Percentiles rank a stretch among this genome's conserved stretches.
phyloP scores from a whole-genome alignment of 2,329 filamentous ascomycete species.

The Drechmeria coniospora region DNA sequence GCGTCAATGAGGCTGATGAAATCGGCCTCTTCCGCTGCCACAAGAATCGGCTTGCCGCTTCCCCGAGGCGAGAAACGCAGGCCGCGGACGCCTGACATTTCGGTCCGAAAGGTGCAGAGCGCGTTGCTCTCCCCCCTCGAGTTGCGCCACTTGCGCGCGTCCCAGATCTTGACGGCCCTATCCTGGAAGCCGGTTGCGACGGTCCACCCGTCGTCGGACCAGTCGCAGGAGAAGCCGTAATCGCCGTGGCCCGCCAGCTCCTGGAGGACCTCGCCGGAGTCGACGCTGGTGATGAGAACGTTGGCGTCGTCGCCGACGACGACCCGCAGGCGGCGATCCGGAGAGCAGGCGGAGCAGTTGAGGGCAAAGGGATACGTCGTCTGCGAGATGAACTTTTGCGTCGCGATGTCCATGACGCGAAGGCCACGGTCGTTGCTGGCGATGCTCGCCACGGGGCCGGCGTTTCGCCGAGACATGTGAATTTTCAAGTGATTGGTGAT shows the following conservation, averaged over 20 bases:
- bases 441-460: constrained; percentile 39
- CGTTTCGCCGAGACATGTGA: constrained; percentile 34
- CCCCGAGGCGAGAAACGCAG: constrained; percentile 59
- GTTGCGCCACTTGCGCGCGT: constrained; percentile 52
- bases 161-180: constrained; percentile 58
- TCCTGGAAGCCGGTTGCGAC: constrained; percentile 69
- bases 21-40: constrained; percentile 64
- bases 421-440: constrained; percentile 47
- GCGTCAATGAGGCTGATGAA: constrained; percentile 57
- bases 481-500: constrained; percentile 53
- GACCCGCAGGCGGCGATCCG: constrained; percentile 54
- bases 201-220: constrained; percentile 62
- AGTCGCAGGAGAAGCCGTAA: constrained; percentile 63
- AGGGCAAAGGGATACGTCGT: constrained; percentile 42
- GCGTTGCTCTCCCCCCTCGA: constrained; percentile 31
- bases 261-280: constrained; percentile 43
- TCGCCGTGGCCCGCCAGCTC: constrained; percentile 50
- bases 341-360: constrained; percentile 60
- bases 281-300: constrained; percentile 53
- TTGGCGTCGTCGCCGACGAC: constrained; percentile 56
- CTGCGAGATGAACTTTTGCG: constrained; percentile 41
- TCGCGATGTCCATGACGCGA: constrained; percentile 41
- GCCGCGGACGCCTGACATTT: constrained; percentile 54
- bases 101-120: constrained; percentile 40
- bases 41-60: constrained; percentile 48